phyloP scores from a whole-genome alignment of 768 basidiomycete species.

The Podaxis rugospora region DNA sequence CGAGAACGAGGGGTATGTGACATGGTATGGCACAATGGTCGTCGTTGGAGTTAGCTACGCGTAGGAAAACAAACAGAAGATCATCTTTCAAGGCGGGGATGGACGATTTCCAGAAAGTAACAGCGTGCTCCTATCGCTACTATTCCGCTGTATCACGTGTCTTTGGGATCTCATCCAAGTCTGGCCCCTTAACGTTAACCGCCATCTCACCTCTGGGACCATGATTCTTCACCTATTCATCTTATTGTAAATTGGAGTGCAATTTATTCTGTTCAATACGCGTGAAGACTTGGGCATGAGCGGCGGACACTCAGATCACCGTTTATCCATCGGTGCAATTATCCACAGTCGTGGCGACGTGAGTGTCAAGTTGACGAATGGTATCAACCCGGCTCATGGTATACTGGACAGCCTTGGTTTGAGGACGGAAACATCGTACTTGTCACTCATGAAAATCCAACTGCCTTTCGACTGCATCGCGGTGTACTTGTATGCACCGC shows the following conservation, averaged over 20 bases:
- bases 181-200: background rate
- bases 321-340: conserved; percentile 15
- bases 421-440: conserved; percentile 59
- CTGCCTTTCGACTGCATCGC: conserved; percentile 52
- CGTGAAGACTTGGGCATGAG: background rate
- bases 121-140: background rate
- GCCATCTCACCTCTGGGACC: background rate
- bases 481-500: conserved; percentile 32
- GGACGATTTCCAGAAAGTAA: background rate
- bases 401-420: conserved; percentile 43
- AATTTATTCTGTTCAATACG: background rate
- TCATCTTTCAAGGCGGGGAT: background rate
- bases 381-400: background rate
- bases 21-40: conserved; percentile 16
- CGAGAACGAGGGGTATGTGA: conserved; percentile 28
- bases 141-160: background rate
- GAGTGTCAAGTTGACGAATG: background rate
- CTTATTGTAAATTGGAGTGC: background rate
- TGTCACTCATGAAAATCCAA: conserved; percentile 33
- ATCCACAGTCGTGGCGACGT: conserved; percentile 7
- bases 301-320: background rate
- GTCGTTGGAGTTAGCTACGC: background rate
- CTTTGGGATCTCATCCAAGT: background rate
- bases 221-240: background rate
- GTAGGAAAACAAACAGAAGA: background rate